Conservation (phyloP, 1,284 basidiomycete genomes). For the Cutaneotrichosporon sp. region DNA sequence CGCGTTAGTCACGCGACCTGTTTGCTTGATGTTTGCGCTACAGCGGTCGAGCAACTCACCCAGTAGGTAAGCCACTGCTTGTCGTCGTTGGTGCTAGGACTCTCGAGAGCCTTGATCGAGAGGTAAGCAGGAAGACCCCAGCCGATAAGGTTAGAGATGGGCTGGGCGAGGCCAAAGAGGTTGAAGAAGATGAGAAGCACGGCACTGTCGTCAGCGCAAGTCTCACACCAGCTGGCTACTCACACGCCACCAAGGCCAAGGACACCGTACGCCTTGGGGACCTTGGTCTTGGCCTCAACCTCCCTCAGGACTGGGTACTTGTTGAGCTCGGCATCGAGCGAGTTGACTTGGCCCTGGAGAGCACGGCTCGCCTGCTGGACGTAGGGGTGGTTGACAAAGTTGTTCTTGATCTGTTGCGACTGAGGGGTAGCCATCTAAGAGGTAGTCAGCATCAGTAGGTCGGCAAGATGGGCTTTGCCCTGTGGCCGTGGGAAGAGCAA, state of each 20-base stretch:
- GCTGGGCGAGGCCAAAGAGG: constrained; percentile 53
- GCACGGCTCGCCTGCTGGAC: constrained; percentile 75
- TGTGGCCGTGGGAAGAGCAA: not conserved
- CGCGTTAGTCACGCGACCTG: constrained; percentile 5
- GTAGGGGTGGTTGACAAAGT: constrained; percentile 69
- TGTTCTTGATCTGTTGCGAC: constrained; percentile 57
- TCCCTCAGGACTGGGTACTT: constrained; percentile 83
- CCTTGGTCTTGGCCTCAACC: constrained; percentile 82
- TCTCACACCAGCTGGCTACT: constrained; percentile 23
- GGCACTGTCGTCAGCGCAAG: constrained; percentile 29
- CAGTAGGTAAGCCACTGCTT: constrained; percentile 56
- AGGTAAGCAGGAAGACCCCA: constrained; percentile 56
- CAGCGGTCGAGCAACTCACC: constrained; percentile 30
- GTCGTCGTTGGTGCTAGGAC: constrained; percentile 53
- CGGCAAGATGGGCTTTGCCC: not conserved
- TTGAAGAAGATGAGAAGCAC: constrained; percentile 55
- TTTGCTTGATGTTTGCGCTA: not conserved
- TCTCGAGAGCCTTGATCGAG: constrained; percentile 54
- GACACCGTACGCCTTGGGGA: constrained; percentile 90
- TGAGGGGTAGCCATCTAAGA: constrained; percentile 43
- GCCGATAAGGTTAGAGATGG: constrained; percentile 54
- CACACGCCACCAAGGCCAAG: constrained; percentile 67
- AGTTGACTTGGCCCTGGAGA: constrained; percentile 69
- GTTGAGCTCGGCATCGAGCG: constrained; percentile 95
- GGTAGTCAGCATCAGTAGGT: constrained; percentile 5